These are phyloP conservation scores for Hibiscus mutabilis DNA, from an alignment of 345 rosid species.

Conservation along the genomic window DNA sequence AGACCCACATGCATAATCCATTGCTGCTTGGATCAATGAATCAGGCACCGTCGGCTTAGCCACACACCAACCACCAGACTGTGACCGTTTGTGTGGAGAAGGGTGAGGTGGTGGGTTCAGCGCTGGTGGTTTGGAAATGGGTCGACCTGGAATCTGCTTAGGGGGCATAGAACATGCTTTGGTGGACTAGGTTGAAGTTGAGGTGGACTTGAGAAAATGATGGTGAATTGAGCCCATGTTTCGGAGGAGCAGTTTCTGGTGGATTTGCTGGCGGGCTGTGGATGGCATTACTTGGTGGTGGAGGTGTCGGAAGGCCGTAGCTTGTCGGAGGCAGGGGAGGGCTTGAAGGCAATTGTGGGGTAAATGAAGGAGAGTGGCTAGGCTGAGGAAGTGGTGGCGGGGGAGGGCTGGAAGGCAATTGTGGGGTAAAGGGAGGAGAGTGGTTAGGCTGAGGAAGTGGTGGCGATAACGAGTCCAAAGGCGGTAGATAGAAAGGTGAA, in stretches of 20 bases:
- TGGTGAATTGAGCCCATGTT: not conserved
- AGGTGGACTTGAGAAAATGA: slow-evolving; percentile 12
- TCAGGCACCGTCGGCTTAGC: slow-evolving; percentile 38
- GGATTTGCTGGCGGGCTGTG: slow-evolving; percentile 11
- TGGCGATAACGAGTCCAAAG: slow-evolving; percentile 20
- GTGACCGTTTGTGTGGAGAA: slow-evolving; percentile 16
- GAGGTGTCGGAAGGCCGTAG: not conserved
- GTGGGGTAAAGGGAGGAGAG: slow-evolving; percentile 14
- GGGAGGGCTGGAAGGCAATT: slow-evolving; percentile 6
- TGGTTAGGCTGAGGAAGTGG: slow-evolving; percentile 16
- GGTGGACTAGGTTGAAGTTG: slow-evolving; percentile 15
- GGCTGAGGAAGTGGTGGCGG: slow-evolving; percentile 27
- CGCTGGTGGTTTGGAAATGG: not conserved
- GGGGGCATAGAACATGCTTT: not conserved
- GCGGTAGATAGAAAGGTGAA: slow-evolving; percentile 21
- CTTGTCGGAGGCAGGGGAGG: slow-evolving; percentile 10
- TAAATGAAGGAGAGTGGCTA: slow-evolving; percentile 1
- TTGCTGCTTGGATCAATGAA: slow-evolving; percentile 25
- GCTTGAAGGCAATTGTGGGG: not conserved
- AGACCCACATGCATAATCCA: slow-evolving; percentile 48
- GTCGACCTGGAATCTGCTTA: slow-evolving; percentile 6
- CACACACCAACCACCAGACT: slow-evolving; percentile 34
- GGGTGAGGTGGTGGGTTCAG: slow-evolving; percentile 11
- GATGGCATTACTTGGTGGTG: not conserved
- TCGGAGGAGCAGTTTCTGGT: not conserved